Evolutionary conservation across 2,329 filamentous ascomycete species (phyloP).

Genomic region (Diaporthe citriasiana): DNA sequence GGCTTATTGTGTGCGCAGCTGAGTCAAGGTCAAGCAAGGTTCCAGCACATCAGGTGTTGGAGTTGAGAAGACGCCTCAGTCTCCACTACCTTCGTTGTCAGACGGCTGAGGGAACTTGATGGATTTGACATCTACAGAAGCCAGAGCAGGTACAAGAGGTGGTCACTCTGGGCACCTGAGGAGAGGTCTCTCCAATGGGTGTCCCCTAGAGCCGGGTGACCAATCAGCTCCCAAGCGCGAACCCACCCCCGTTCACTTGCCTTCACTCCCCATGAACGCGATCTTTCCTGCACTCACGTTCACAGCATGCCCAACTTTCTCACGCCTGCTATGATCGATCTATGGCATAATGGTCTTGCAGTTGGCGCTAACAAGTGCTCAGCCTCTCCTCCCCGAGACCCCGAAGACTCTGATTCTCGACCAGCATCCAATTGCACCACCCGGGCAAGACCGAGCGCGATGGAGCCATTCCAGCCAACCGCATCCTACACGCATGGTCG

Average conservation of each 20-base stretch:
- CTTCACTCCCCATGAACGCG: neutral
- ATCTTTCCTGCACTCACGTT: neutral
- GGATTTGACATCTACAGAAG: neutral
- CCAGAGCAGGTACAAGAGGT: neutral
- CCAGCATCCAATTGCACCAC: neutral
- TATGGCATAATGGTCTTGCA: slow-evolving; percentile 9
- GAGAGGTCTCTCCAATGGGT: neutral
- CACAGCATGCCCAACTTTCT: neutral
- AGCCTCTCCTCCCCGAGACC: slow-evolving; percentile 6
- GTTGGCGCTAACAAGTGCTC: slow-evolving; percentile 25
- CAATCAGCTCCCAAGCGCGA: slow-evolving; percentile 21
- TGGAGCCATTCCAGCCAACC: slow-evolving; percentile 32
- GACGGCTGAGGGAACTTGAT: neutral
- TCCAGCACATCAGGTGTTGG: neutral
- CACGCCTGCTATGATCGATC: neutral
- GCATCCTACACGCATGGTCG: slow-evolving; percentile 40
- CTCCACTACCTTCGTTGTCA: neutral
- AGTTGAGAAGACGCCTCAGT: neutral
- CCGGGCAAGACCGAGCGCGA: slow-evolving; percentile 2
- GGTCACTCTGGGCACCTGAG: neutral
- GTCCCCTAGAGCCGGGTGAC: neutral
- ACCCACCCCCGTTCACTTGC: neutral
- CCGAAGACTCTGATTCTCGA: neutral
- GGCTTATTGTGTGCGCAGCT: neutral
- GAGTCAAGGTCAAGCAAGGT: neutral